phyloP scores from a whole-genome alignment of 371 early-diverging fungal genomes.

The Actinomortierella ambigua region DNA sequence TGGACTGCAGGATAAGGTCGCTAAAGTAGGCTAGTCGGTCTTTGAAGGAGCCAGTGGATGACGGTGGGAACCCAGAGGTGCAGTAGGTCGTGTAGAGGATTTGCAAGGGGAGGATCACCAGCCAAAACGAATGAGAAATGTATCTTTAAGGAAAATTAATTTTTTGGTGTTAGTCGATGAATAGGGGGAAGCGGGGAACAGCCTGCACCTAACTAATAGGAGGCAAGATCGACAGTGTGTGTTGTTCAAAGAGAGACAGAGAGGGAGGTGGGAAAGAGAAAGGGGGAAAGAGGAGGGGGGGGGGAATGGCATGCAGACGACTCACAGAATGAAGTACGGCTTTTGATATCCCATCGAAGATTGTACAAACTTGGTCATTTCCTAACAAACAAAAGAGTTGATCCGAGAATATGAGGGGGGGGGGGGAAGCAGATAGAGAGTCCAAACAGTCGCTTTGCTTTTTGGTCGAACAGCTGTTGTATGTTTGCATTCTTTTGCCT shows the following conservation, averaged over 20 bases:
- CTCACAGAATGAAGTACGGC: conserved; percentile 82
- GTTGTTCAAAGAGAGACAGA: background rate
- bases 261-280: background rate
- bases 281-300: background rate
- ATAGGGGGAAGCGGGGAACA: too few species aligned
- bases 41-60: conserved; percentile 10
- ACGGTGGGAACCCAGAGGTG: conserved; percentile 14
- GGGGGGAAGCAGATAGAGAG: too few species aligned
- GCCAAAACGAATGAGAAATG: conserved; percentile 75
- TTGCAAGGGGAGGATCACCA: conserved; percentile 71
- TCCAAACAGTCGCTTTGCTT: background rate
- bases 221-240: too few species aligned
- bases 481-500: background rate
- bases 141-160: conserved; percentile 45
- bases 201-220: too few species aligned
- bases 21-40: conserved; percentile 22
- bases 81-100: conserved; percentile 30
- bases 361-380: conserved; percentile 70
- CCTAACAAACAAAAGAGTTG: conserved; percentile 34
- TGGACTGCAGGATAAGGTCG: conserved; percentile 20
- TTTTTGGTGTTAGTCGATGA: too few species aligned
- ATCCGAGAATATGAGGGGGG: background rate
- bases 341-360: conserved; percentile 63
- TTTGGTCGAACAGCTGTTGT: background rate
- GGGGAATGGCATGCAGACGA: background rate